phyloP scores from a whole-genome alignment of 1,139 yeast species.

The Blastobotrys serpentis region DNA sequence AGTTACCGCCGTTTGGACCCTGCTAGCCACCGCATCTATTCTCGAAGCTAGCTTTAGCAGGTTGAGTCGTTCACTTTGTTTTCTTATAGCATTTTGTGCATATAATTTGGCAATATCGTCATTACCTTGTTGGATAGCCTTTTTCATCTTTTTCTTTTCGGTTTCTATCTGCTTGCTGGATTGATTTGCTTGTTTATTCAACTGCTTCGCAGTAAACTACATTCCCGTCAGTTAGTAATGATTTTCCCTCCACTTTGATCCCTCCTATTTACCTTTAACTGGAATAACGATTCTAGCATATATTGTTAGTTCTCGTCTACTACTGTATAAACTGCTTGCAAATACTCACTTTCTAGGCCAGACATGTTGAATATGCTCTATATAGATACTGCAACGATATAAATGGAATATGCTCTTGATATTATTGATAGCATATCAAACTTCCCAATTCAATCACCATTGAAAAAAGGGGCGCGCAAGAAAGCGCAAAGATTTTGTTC shows the following conservation, averaged over 20 bases:
- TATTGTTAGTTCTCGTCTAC: constrained; percentile 14
- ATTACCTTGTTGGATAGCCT: constrained; percentile 82
- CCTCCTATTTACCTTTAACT: constrained; percentile 42
- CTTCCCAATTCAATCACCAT: too few species aligned
- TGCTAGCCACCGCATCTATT: constrained; percentile 91
- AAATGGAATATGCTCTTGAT: too few species aligned
- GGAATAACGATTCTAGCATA: constrained; percentile 52
- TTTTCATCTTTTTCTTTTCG: constrained; percentile 87
- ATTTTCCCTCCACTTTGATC: not conserved
- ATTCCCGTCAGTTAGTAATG: not conserved
- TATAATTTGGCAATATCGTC: constrained; percentile 91
- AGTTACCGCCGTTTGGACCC: constrained; percentile 97
- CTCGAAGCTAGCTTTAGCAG: constrained; percentile 80
- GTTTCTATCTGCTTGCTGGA: constrained; percentile 87
- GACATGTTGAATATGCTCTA: constrained; percentile 39
- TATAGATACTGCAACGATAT: too few species aligned
- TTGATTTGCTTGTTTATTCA: constrained; percentile 82
- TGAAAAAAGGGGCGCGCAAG: too few species aligned
- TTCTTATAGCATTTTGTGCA: constrained; percentile 94
- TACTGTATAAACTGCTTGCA: constrained; percentile 1
- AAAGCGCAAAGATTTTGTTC: too few species aligned
- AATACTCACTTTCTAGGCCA: constrained; percentile 48
- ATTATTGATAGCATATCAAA: too few species aligned
- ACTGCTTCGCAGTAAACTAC: constrained; percentile 88
- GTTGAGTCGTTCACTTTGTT: constrained; percentile 82